Conservation (phyloP, 192 early-diverging fungal species). For the Backusella liffmaniae region DNA sequence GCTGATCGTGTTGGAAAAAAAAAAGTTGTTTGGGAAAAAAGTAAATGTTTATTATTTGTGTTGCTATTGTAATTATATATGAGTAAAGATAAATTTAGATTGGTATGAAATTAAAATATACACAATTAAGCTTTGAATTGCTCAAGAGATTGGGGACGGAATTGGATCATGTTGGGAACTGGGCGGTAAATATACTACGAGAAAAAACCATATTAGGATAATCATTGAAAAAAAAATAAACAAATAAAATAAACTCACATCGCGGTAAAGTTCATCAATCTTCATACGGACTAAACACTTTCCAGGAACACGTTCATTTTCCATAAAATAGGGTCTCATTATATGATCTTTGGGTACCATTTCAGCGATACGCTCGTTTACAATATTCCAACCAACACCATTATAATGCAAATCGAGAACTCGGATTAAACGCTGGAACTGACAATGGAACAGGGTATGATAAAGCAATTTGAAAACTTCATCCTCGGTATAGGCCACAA, state of each 20-base stretch:
- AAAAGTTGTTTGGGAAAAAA: neutral
- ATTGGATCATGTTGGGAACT: conserved; percentile 38
- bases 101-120: neutral
- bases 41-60: neutral
- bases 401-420: conserved; percentile 57
- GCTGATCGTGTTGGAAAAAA: conserved; percentile 8
- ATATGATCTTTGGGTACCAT: conserved; percentile 46
- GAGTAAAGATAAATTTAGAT: neutral
- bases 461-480: conserved; percentile 55
- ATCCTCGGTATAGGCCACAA: conserved; percentile 43
- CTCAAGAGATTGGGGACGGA: conserved; percentile 14
- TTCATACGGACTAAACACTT: conserved; percentile 72
- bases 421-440: conserved; percentile 60
- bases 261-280: conserved; percentile 62
- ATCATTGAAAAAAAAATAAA: neutral
- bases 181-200: conserved; percentile 36
- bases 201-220: neutral
- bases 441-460: conserved; percentile 60
- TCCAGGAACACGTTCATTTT: conserved; percentile 38
- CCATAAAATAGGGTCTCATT: conserved; percentile 48
- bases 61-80: neutral
- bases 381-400: conserved; percentile 57
- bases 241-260: conserved; percentile 39
- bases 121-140: neutral
- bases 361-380: conserved; percentile 46